Base-by-base conservation (phyloP, 2,329 filamentous ascomycete genomes). In the Thelonectria blattea region DNA sequence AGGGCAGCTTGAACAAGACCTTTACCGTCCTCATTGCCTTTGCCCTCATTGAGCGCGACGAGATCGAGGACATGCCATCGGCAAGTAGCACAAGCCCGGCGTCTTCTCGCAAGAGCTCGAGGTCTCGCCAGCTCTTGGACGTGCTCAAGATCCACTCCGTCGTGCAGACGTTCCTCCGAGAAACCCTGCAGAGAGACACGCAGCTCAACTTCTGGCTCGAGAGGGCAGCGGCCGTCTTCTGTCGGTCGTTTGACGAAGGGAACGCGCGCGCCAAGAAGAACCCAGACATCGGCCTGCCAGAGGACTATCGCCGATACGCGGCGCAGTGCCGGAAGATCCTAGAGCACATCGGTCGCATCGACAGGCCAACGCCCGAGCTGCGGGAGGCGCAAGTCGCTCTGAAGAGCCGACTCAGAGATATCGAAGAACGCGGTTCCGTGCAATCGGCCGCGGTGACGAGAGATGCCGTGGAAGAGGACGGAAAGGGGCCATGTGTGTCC, bases 1-100 rank as follows among this genome's bases (percentile, higher is more conserved):
- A 65, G 49, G 46, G 52, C 32, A 70, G 68, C 39, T 65, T 70
- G 6, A 70, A 68, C 54, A 69, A 68, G 49, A 70, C 68, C 2
- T 70, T 70, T 18, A 64, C 61, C 5, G 58, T 70, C 7, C 67
- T 70, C 20, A 70, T 70, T 24, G 64, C 62, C 3, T 70, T 69
- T 48, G 68, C 67, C 27, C 64, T 70, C 17, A 66, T 70, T 14
- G 67, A 69, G 39, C 68, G 68, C 20, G 68, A 68, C 17, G 67
- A 70, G 56, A 60, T 67, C n/a, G 68, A 69, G 10, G 65, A 70
- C 15, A 56, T 58, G 10, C 58, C 67, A 18, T 67, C 65, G 3
- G 52, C 49, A 6, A 63, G 56, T 27, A 20, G n/a, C 5, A 52
- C 56, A 11, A 66, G 55, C 3, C 59, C 62, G 2, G 52, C 60